Conservation (phyloP, 192 early-diverging fungal species). For the Mortierella antarctica region DNA sequence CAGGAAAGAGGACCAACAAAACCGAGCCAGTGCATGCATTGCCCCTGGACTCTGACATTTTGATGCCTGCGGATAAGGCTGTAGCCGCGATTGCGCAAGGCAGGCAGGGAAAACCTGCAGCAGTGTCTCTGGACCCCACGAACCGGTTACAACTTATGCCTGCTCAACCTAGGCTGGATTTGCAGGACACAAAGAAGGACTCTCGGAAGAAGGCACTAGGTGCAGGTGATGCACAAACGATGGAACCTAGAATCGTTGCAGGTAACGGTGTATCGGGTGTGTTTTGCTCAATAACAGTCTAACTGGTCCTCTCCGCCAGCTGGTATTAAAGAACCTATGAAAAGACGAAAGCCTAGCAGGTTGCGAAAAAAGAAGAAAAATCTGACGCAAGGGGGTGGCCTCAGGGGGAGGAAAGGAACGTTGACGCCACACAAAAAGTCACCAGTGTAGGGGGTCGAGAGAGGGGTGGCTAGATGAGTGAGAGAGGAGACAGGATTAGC, state of each 20-base stretch:
- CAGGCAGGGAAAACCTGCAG: neutral
- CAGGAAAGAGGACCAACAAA: conserved; percentile 53
- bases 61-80: conserved; percentile 22
- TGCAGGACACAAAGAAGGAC: neutral
- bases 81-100: conserved; percentile 38
- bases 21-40: conserved; percentile 47
- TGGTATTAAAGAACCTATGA: neutral
- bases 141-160: conserved; percentile 55
- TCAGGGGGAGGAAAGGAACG: too few relatives aligned
- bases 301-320: too few relatives aligned
- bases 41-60: conserved; percentile 38
- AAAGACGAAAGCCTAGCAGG: neutral
- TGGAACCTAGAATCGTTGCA: conserved; percentile 53
- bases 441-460: too few relatives aligned
- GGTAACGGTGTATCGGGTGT: conserved; percentile 53
- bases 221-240: neutral
- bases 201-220: neutral
- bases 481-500: too few relatives aligned
- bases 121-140: conserved; percentile 11
- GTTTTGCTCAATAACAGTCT: conserved; percentile 6
- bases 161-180: conserved; percentile 9
- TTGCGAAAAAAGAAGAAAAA: too few relatives aligned
- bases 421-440: too few relatives aligned
- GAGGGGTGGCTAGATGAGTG: too few relatives aligned
- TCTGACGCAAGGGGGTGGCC: too few relatives aligned